Conservation (phyloP, 208 protist species). For the Leptomonas seymouri region DNA sequence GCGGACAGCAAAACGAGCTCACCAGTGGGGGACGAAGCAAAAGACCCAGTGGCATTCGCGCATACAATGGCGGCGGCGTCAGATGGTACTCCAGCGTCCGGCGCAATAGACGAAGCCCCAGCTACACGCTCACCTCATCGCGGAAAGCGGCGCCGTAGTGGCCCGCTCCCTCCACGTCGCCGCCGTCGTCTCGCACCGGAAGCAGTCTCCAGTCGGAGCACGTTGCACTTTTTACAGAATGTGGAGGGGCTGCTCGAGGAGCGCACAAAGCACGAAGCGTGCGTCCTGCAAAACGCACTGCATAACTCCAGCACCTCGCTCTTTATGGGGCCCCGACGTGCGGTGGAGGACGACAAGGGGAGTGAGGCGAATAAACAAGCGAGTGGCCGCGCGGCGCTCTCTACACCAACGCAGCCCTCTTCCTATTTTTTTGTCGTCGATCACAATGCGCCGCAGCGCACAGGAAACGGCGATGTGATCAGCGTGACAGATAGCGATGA, state of each 20-base stretch:
- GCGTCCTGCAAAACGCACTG: constrained; percentile 59
- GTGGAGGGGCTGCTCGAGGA: constrained; percentile 48
- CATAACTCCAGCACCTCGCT: constrained; percentile 67
- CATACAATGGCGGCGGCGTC: background rate
- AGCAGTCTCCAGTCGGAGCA: constrained; percentile 46
- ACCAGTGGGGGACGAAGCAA: background rate
- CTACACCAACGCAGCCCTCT: background rate
- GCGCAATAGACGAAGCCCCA: background rate
- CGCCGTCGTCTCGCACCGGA: constrained; percentile 40
- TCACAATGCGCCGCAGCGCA: background rate
- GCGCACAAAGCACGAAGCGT: constrained; percentile 41
- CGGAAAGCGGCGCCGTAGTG: constrained; percentile 1
- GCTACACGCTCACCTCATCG: background rate
- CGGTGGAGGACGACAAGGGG: constrained; percentile 19
- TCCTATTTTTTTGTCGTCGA: background rate
- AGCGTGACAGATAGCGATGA: constrained; percentile 10
- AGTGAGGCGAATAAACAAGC: background rate
- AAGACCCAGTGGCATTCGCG: background rate
- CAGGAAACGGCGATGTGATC: constrained; percentile 7
- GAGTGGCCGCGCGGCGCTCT: background rate
- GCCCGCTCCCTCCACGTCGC: background rate
- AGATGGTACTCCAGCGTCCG: background rate
- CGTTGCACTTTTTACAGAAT: constrained; percentile 57
- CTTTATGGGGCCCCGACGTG: constrained; percentile 77
- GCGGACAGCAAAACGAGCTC: background rate